Percentiles rank a stretch among this genome's conserved stretches.
Conservation (phyloP, 108 stramenopile species). For the Cylindrotheca closterium region DNA sequence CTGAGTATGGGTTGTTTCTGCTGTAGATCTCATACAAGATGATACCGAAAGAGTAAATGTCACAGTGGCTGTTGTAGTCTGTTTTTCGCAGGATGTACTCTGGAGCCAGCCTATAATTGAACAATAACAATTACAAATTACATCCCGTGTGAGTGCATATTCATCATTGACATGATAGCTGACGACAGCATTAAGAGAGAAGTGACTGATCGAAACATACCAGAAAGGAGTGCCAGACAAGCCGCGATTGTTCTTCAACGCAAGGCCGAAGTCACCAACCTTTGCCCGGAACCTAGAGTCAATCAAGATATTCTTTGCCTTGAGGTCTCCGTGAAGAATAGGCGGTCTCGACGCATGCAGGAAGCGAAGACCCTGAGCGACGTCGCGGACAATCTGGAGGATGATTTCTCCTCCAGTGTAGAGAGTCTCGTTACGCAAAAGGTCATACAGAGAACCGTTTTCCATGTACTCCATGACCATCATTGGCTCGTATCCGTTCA, state of each 20-base stretch:
- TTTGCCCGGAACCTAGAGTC: conserved; percentile 59
- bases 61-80: conserved; percentile 35
- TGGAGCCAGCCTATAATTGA: conserved; percentile 77
- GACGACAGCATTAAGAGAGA: background rate
- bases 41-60: conserved; percentile 64
- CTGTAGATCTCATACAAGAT: conserved; percentile 59
- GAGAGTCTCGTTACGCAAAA: conserved; percentile 60
- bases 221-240: conserved; percentile 37
- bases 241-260: conserved; percentile 15
- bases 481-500: conserved; percentile 38
- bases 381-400: conserved; percentile 53
- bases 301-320: conserved; percentile 58
- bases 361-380: conserved; percentile 67
- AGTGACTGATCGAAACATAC: conserved; percentile 1
- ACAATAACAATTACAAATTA: conserved; percentile 49
- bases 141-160: conserved; percentile 21
- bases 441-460: conserved; percentile 55
- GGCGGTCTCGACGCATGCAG: conserved; percentile 56
- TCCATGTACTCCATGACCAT: conserved; percentile 42
- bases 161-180: background rate
- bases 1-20: conserved; percentile 50
- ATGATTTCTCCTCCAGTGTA: conserved; percentile 51
- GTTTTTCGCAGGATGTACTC: conserved; percentile 53
- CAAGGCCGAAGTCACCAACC: conserved; percentile 63
- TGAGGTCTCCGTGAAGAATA: conserved; percentile 67